These are phyloP conservation scores for Eutrema yunnanense DNA, from an alignment of 345 rosid species.

Conservation along the genomic window DNA sequence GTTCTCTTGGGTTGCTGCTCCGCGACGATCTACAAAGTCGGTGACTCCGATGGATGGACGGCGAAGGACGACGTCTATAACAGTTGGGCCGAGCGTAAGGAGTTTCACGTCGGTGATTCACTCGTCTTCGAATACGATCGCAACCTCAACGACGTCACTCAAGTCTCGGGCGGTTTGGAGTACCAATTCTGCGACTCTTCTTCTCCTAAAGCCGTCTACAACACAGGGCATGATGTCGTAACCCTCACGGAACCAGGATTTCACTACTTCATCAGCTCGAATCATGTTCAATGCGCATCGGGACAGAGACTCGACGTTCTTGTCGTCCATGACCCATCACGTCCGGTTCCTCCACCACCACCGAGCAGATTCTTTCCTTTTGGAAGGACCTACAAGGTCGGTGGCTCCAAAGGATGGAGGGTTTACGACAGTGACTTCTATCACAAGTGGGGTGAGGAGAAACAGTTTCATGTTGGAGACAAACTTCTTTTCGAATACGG, in stretches of 20 bases:
- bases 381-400: not conserved
- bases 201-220: not conserved
- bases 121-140: not conserved
- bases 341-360: not conserved
- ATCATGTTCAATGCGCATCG: not conserved
- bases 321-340: not conserved
- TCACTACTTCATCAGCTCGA: not conserved
- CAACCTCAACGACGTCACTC: not conserved
- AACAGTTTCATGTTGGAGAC: not conserved
- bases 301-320: not conserved
- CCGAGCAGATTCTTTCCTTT: not conserved
- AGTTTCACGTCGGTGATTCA: not conserved
- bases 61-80: not conserved
- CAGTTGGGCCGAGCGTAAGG: not conserved
- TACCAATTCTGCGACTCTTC: not conserved
- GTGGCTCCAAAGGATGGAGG: not conserved
- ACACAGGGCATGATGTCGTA: not conserved
- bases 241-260: not conserved
- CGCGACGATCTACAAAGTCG: not conserved
- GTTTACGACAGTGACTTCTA: not conserved
- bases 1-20: not conserved
- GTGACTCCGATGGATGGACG: not conserved
- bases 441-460: not conserved
- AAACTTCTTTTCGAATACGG: not conserved
- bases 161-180: not conserved